Evolutionary conservation across 2,329 filamentous ascomycete genomes (phyloP).

Genomic region (Cordyceps cateniannulata): DNA sequence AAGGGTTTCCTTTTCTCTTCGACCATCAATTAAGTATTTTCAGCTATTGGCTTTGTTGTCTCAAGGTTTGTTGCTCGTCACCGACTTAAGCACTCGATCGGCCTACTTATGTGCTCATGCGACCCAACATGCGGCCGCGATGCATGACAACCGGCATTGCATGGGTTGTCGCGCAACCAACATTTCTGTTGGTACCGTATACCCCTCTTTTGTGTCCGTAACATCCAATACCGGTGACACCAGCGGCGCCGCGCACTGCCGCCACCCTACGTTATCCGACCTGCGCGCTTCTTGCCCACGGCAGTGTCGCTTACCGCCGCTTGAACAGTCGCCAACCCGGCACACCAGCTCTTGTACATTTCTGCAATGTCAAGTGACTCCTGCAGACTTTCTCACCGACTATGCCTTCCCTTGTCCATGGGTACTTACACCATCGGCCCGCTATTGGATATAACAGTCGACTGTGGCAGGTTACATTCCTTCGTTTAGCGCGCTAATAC

Average conservation of each 20-base stretch:
- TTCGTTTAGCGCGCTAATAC: neutral
- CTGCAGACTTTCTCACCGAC: neutral
- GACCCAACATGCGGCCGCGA: conserved; percentile 6
- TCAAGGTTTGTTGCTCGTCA: neutral
- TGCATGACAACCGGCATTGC: neutral
- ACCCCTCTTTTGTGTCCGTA: neutral
- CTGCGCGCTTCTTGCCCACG: neutral
- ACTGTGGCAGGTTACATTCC: neutral
- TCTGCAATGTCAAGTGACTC: conserved; percentile 1
- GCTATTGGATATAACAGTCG: neutral
- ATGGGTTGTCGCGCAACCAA: neutral
- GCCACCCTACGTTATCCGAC: neutral
- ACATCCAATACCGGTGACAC: neutral
- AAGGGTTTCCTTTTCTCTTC: neutral
- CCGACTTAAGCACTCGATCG: conserved; percentile 2
- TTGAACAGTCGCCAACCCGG: neutral
- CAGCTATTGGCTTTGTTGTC: neutral
- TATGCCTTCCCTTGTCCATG: neutral
- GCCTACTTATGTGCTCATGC: neutral
- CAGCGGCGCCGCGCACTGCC: neutral
- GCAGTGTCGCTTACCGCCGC: neutral
- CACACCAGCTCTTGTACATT: neutral
- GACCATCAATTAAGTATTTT: no score
- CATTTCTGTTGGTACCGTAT: neutral
- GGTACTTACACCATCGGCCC: neutral